phyloP scores from a whole-genome alignment of 2,329 filamentous ascomycete genomes.

The Dendrostoma leiphaemia region DNA sequence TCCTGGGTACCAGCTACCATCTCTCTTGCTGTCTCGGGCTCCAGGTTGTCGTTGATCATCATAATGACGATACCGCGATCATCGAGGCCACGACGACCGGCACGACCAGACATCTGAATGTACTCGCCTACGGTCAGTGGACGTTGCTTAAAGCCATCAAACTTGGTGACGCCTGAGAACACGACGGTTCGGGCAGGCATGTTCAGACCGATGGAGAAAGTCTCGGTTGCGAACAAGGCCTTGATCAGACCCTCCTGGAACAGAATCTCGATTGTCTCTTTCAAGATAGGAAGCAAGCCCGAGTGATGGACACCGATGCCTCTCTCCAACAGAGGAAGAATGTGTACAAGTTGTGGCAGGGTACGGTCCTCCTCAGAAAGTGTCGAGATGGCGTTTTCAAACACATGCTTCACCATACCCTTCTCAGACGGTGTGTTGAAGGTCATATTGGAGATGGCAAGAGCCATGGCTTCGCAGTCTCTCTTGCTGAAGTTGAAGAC shows the following conservation, averaged over 20 bases:
- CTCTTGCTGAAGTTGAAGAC: slow-evolving; percentile 99
- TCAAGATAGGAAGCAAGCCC: slow-evolving; percentile 88
- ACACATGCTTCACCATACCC: slow-evolving; percentile 90
- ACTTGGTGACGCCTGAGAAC: slow-evolving; percentile 96
- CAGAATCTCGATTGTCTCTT: slow-evolving; percentile 97
- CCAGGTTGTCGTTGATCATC: slow-evolving; percentile 98
- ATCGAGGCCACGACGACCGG: slow-evolving; percentile 93
- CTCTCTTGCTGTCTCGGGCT: slow-evolving; percentile 87
- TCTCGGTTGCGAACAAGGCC: slow-evolving; percentile 95
- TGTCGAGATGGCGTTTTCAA: slow-evolving; percentile 88
- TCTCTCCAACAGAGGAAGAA: slow-evolving; percentile 82
- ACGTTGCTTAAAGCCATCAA: slow-evolving; percentile 76
- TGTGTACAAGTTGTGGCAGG: slow-evolving; percentile 85
- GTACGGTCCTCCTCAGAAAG: slow-evolving; percentile 88
- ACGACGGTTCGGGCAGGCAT: slow-evolving; percentile 99
- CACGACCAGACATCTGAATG: slow-evolving; percentile 97
- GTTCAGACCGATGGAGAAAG: slow-evolving; percentile 97
- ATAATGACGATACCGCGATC: slow-evolving; percentile 98
- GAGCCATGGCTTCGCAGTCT: slow-evolving; percentile 86
- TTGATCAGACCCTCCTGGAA: slow-evolving; percentile 99
- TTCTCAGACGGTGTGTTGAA: slow-evolving; percentile 98
- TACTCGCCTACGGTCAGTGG: slow-evolving; percentile 95
- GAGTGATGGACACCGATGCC: slow-evolving; percentile 98
- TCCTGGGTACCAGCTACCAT: slow-evolving; percentile 97
- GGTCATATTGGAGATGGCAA: slow-evolving; percentile 80